A percentile compares a stretch with the other conserved stretches of the same genome.
Evolutionary conservation across 768 basidiomycete genomes (phyloP).

Genomic region (Paxillus involutus): DNA sequence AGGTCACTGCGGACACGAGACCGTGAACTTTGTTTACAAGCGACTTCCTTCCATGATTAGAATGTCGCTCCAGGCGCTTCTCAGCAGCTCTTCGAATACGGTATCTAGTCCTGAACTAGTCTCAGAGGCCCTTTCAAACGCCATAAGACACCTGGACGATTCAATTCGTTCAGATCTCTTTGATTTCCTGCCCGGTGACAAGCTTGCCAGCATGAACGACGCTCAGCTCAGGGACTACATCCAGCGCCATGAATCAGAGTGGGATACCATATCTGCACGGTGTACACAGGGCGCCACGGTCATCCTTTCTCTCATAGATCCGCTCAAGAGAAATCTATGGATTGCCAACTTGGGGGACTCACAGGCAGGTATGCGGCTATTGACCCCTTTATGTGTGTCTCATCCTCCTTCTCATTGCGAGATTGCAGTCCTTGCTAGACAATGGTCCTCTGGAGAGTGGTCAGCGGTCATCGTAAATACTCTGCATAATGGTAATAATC

Average conservation of each 20-base stretch:
- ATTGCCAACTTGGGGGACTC: conserved; percentile 36
- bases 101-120: conserved; percentile 31
- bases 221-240: conserved; percentile 41
- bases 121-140: conserved; percentile 38
- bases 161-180: conserved; percentile 44
- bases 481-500: conserved; percentile 32
- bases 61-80: conserved; percentile 36
- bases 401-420: conserved; percentile 1
- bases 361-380: conserved; percentile 27
- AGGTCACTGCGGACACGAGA: conserved; percentile 52
- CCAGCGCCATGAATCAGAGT: conserved; percentile 34
- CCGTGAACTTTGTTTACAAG: conserved; percentile 43
- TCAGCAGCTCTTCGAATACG: conserved; percentile 23
- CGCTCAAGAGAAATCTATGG: conserved; percentile 29
- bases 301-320: conserved; percentile 32
- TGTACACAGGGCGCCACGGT: conserved; percentile 35
- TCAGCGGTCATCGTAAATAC: conserved; percentile 22
- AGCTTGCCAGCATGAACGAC: conserved; percentile 36
- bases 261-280: conserved; percentile 33
- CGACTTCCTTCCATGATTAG: conserved; percentile 42
- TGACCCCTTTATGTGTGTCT: neutral
- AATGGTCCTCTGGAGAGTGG: conserved; percentile 19
- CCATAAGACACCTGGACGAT: conserved; percentile 42
- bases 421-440: conserved; percentile 21
- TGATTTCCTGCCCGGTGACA: conserved; percentile 40